Conservation (phyloP, 495 filamentous ascomycete species). For the Penicillium odoratum region DNA sequence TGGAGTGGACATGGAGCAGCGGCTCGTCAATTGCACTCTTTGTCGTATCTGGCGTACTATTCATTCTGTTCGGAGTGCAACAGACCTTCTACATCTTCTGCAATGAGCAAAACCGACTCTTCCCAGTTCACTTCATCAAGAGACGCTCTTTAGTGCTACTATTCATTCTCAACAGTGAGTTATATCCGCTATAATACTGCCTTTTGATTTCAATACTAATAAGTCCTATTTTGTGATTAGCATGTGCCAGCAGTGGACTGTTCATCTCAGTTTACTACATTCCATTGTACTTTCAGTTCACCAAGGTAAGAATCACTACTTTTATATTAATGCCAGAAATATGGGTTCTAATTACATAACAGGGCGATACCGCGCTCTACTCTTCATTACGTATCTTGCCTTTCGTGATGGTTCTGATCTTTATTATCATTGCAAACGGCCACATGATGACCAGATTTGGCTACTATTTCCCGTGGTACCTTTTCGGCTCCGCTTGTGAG, state of each 20-base stretch:
- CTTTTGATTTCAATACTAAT: not conserved
- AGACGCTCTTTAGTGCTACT: conserved; percentile 46
- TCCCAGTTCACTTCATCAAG: conserved; percentile 51
- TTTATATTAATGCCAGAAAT: not conserved
- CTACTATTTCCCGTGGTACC: conserved; percentile 56
- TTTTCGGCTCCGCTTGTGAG: conserved; percentile 23
- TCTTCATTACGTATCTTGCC: conserved; percentile 38
- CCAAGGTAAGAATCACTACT: not conserved
- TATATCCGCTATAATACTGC: not conserved
- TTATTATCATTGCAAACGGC: conserved; percentile 23
- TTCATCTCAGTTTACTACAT: conserved; percentile 48
- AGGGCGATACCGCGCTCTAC: conserved; percentile 33
- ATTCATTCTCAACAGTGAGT: conserved; percentile 28
- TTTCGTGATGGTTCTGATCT: conserved; percentile 26
- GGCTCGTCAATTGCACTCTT: conserved; percentile 51
- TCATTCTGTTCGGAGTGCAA: conserved; percentile 30
- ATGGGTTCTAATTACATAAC: not conserved
- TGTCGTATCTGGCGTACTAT: conserved; percentile 46
- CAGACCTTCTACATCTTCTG: conserved; percentile 36
- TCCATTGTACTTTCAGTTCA: conserved; percentile 51
- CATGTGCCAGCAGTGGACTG: conserved; percentile 23
- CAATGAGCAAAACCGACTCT: conserved; percentile 43
- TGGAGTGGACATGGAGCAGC: conserved; percentile 36
- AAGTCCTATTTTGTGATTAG: not conserved
- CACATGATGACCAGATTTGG: conserved; percentile 44